Base-by-base conservation (phyloP, 1,284 basidiomycete genomes). In the Tilletia caries region DNA sequence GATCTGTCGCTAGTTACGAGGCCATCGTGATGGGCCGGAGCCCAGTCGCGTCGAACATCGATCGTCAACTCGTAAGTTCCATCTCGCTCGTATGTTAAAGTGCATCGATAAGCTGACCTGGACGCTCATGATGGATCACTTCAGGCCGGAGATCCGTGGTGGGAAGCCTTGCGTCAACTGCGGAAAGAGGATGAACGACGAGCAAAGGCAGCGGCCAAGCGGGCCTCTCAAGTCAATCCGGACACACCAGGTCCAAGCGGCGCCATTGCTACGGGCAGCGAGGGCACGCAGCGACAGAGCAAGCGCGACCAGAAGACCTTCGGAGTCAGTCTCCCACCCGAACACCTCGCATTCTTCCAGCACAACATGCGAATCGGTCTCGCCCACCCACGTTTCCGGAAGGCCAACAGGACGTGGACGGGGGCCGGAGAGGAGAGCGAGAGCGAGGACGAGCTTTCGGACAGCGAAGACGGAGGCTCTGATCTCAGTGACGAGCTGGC, bases 301-400 rank as follows among this genome's bases (percentile, higher is more conserved):
- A 76, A 74, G 60, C 68, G 72, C 5, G 76, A 79, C 58, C 75
- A 76, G 32, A 76, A 75, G 64, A 64, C 79, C 37, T 71, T 79
- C 27, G 79, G 79, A 43, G 75, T 78, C 46, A 70, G 70, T 54
- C 58, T 82, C 46, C 81, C 81, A 3, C 75, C 77, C 3, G 81
- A 82, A 71, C 81, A 82, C 52, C 72, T 82, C 1, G 80, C 74
- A 4, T 82, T 75, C 65, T 80, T 80, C 71, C 74, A 76, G 68
- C 75, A 77, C 68, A 82, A 82, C 68, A 82, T 82, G 68, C 75
- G 79, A 1, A 72, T 82, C 3, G 81, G 81, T 54, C 75, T 82
- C 20, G 75, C 81, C 1, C 81, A 82, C 68, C 81, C 81, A 2
- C 75, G 78, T 34, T 74, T 79, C n/a, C 64, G 67, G 10, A 70